Percentiles rank a stretch among this genome's conserved stretches.
These are phyloP conservation scores for Lyophyllum shimeji DNA, from an alignment of 768 basidiomycete species.

Conservation along the genomic window DNA sequence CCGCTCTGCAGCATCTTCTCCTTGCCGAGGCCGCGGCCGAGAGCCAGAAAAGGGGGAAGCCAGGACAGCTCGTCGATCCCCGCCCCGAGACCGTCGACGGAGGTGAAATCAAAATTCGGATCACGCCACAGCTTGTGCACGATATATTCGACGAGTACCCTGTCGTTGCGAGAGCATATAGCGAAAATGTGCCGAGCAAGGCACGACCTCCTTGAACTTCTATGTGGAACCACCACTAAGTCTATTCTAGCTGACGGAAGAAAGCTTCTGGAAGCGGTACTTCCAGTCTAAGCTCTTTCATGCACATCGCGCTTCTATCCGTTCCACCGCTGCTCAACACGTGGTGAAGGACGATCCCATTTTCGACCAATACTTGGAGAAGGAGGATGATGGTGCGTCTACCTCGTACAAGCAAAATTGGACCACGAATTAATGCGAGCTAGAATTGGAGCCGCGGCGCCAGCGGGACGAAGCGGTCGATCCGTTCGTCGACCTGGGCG, in stretches of 20 bases:
- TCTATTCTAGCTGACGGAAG: conserved; percentile 70
- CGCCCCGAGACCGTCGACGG: conserved; percentile 81
- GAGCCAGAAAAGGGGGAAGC: conserved; percentile 74
- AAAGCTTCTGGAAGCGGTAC: conserved; percentile 95
- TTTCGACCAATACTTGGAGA: conserved; percentile 95
- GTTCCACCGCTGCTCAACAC: conserved; percentile 80
- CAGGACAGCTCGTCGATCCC: conserved; percentile 85
- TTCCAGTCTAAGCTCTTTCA: conserved; percentile 97
- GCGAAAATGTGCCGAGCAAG: conserved; percentile 87
- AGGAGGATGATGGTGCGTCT: conserved; percentile 85
- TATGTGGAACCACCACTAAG: conserved; percentile 2
- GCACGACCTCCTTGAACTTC: conserved; percentile 37
- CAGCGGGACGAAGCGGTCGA: conserved; percentile 67
- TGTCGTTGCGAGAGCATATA: conserved; percentile 89
- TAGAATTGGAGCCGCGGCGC: conserved; percentile 79
- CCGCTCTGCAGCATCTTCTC: conserved; percentile 60
- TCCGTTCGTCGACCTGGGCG: conserved; percentile 80
- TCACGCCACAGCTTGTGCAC: conserved; percentile 88
- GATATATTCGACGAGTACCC: conserved; percentile 99
- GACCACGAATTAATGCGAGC: conserved; percentile 1
- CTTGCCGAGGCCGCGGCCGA: conserved; percentile 75
- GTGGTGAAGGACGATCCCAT: conserved; percentile 90
- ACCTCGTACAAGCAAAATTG: neutral
- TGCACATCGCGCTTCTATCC: conserved; percentile 89
- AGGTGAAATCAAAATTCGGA: conserved; percentile 85